Percentiles rank a stretch among this genome's conserved stretches.
These are phyloP conservation scores for Gossypium anomalum DNA, from an alignment of 345 rosid species.

Conservation along the genomic window DNA sequence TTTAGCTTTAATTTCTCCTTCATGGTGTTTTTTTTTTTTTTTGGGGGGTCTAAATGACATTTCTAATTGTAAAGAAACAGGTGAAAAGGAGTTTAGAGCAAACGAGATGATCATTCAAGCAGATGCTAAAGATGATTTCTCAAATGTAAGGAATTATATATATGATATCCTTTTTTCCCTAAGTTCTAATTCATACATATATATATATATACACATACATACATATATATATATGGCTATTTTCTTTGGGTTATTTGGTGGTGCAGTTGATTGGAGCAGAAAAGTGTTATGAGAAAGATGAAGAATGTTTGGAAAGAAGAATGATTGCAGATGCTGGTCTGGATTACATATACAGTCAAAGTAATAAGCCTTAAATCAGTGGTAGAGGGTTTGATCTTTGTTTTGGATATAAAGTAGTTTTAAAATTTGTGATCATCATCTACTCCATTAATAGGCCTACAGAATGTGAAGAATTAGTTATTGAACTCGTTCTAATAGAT, in stretches of 20 bases:
- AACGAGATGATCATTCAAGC: background rate
- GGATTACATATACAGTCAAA: slow-evolving; percentile 81
- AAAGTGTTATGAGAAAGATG: slow-evolving; percentile 45
- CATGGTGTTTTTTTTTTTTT: too few species aligned
- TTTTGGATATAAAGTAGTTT: too few species aligned
- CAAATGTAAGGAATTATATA: slow-evolving; percentile 18
- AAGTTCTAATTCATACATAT: too few species aligned
- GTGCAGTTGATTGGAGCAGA: slow-evolving; percentile 54
- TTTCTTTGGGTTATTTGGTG: background rate
- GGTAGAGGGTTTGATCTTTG: accelerated
- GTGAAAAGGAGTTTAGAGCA: slow-evolving; percentile 18
- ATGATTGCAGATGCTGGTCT: slow-evolving; percentile 69
- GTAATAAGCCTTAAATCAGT: slow-evolving; percentile 34
- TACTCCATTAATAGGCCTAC: accelerated
- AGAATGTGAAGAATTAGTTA: too few species aligned
- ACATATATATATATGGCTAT: background rate
- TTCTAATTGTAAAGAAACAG: background rate
- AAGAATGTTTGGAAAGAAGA: slow-evolving; percentile 62
- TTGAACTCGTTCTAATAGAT: accelerated
- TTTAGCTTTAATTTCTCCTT: background rate
- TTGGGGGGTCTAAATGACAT: background rate
- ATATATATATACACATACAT: too few species aligned
- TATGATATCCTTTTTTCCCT: background rate
- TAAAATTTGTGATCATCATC: accelerated
- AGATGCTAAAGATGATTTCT: slow-evolving; percentile 22